Base-by-base conservation (phyloP, 2,329 filamentous ascomycete species). In the Hypoxylon sp. region DNA sequence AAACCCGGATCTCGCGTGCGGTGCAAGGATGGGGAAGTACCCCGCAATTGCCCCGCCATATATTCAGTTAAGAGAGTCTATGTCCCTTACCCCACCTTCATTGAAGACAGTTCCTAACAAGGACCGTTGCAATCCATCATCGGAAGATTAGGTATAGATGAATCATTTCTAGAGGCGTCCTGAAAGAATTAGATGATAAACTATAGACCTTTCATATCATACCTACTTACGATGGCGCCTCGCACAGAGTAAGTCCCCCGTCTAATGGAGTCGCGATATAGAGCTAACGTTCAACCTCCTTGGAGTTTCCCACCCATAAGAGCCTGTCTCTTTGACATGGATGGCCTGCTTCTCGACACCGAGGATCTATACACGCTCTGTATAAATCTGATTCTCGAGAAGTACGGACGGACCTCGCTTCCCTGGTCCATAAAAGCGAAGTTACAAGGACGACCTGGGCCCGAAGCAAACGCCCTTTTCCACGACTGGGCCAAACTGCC, bases 321-420 rank as follows among this genome's bases (percentile, higher is more conserved):
- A 72, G 96, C 95, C 72, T 97, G 94, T 80, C 90, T 99, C 70
- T 98, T 99, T 79, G 96, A 99, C 83, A 97, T 98, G 94, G 96
- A 99, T 80, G 96, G 96, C 65, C 90, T 99, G 34, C 88, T 99
- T 19, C 91, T 99, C 76, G 90, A 98, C 80, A 94, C 92, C 32
- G 96, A 98, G 83, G 96, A 98, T 74, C 79, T 89, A 60, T 98
- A 98, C 83, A 96, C 93, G 0, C 77, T 87, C 25, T 91, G 92
- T 79, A 91, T 94, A 66, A 97, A 99, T 81, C 83, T 88, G 23
- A 87, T 98, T 37, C 89, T 99, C 39, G 83, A 85, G 61, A 89
- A 91, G 75, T 93, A 96, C 79, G 87, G 85, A 74, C 88, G 88
- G 52, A 91, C 92, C 0, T 78, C 82, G 12, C 83, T 98, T n/a